These are phyloP conservation scores for Zymoseptoria passerinii DNA, from an alignment of 2,329 filamentous ascomycete genomes.

Conservation along the genomic window DNA sequence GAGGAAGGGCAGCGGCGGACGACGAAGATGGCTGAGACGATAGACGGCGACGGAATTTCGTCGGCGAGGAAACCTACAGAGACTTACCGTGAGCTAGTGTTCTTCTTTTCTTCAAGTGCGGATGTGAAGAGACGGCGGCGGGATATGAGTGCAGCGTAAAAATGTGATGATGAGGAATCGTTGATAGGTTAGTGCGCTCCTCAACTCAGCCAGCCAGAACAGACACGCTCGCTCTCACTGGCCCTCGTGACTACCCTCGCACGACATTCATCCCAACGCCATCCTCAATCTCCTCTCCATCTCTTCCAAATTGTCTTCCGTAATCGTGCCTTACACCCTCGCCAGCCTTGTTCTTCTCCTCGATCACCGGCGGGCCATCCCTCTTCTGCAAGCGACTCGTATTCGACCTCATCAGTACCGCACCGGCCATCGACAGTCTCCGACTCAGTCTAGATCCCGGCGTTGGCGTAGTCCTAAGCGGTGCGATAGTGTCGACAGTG, in stretches of 20 bases:
- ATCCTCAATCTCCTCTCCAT: not conserved
- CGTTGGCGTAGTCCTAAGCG: too few species aligned
- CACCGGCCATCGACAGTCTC: not conserved
- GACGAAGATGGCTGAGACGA: slow-evolving; percentile 1
- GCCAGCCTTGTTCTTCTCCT: not conserved
- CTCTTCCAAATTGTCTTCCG: not conserved
- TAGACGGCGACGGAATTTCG: not conserved
- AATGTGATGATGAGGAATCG: not conserved
- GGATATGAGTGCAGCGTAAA: not conserved
- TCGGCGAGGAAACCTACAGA: slow-evolving; percentile 8
- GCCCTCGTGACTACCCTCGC: not conserved
- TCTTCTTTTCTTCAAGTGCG: not conserved
- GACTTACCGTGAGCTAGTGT: slow-evolving; percentile 25
- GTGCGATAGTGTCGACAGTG: too few species aligned
- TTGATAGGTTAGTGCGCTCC: not conserved
- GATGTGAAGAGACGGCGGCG: slow-evolving; percentile 1
- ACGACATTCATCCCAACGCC: not conserved
- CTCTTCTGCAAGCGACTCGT: not conserved
- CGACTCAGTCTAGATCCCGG: not conserved
- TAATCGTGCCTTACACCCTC: not conserved
- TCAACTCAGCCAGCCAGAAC: not conserved
- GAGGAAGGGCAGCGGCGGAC: not conserved
- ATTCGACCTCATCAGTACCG: not conserved
- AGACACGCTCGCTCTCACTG: not conserved
- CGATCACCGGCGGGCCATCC: not conserved